phyloP scores from a whole-genome alignment of 1,284 basidiomycete species.

The Chondrostereum purpureum region DNA sequence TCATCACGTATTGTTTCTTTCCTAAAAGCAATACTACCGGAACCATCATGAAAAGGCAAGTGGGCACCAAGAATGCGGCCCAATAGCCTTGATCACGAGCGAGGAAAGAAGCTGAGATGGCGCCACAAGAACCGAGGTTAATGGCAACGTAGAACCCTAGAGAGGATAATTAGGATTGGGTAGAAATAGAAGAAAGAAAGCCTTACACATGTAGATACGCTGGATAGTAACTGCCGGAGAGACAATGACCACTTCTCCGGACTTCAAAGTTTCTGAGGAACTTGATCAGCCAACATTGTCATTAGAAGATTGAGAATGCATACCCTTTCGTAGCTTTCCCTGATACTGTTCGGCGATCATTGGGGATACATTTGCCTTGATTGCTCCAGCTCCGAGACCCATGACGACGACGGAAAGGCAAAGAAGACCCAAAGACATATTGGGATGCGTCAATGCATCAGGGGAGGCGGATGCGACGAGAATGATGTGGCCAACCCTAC shows the following conservation, averaged over 20 bases:
- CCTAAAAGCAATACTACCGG: slow-evolving; percentile 68
- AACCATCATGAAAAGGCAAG: slow-evolving; percentile 58
- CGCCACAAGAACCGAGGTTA: neutral
- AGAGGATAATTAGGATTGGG: neutral
- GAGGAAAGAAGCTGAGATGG: slow-evolving; percentile 43
- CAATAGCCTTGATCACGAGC: slow-evolving; percentile 33
- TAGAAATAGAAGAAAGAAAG: neutral
- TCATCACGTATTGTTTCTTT: slow-evolving; percentile 42
- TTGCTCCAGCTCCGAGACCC: slow-evolving; percentile 57
- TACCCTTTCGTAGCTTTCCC: neutral
- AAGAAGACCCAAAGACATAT: slow-evolving; percentile 29
- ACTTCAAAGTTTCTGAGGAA: neutral
- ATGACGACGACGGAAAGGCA: slow-evolving; percentile 39
- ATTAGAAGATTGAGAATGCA: neutral
- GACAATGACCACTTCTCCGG: neutral
- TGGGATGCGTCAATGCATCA: slow-evolving; percentile 23
- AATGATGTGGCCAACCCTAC: slow-evolving; percentile 34
- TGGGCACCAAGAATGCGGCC: slow-evolving; percentile 66
- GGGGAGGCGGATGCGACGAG: slow-evolving; percentile 35
- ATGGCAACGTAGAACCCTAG: neutral
- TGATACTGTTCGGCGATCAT: slow-evolving; percentile 34
- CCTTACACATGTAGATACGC: neutral
- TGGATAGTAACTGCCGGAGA: neutral
- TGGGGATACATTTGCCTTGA: slow-evolving; percentile 79
- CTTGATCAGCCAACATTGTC: neutral